These are phyloP conservation scores for Cardamine chenopodiifolia DNA, from an alignment of 345 rosid species.

Conservation along the genomic window DNA sequence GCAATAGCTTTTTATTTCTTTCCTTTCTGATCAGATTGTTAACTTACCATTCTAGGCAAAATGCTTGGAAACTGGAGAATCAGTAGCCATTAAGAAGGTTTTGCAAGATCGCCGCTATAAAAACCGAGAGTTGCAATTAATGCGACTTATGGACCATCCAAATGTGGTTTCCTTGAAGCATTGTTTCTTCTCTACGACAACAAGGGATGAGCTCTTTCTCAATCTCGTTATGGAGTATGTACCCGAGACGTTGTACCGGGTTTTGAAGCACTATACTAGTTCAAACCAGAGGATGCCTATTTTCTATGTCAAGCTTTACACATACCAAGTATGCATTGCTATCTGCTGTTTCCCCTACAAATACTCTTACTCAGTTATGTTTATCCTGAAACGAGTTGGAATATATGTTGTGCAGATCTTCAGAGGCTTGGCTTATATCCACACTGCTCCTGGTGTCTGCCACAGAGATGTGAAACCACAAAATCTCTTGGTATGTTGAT, in stretches of 20 bases:
- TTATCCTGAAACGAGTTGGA: slow-evolving; percentile 27
- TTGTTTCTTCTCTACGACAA: slow-evolving; percentile 84
- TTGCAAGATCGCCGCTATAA: slow-evolving; percentile 78
- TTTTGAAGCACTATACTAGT: slow-evolving; percentile 64
- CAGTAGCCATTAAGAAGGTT: slow-evolving; percentile 87
- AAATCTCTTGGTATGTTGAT: slow-evolving; percentile 74
- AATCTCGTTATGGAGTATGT: slow-evolving; percentile 89
- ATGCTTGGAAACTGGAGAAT: slow-evolving; percentile 87
- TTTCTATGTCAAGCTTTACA: slow-evolving; percentile 73
- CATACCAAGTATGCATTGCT: slow-evolving; percentile 64
- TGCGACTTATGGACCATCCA: slow-evolving; percentile 86
- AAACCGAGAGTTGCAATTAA: slow-evolving; percentile 74
- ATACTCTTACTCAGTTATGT: not conserved
- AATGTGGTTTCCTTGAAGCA: slow-evolving; percentile 81
- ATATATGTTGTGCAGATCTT: slow-evolving; percentile 61
- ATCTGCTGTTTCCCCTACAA: not conserved
- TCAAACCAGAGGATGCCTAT: slow-evolving; percentile 78
- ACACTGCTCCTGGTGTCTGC: slow-evolving; percentile 75
- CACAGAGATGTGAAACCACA: slow-evolving; percentile 96
- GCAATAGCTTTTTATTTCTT: not conserved
- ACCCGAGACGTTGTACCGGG: slow-evolving; percentile 70
- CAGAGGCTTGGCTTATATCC: slow-evolving; percentile 64
- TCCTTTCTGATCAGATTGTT: slow-evolving; percentile 1
- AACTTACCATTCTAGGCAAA: slow-evolving; percentile 58
- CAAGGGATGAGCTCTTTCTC: slow-evolving; percentile 69